phyloP scores from a whole-genome alignment of 208 protist genomes.

The Leishmania aethiopica region DNA sequence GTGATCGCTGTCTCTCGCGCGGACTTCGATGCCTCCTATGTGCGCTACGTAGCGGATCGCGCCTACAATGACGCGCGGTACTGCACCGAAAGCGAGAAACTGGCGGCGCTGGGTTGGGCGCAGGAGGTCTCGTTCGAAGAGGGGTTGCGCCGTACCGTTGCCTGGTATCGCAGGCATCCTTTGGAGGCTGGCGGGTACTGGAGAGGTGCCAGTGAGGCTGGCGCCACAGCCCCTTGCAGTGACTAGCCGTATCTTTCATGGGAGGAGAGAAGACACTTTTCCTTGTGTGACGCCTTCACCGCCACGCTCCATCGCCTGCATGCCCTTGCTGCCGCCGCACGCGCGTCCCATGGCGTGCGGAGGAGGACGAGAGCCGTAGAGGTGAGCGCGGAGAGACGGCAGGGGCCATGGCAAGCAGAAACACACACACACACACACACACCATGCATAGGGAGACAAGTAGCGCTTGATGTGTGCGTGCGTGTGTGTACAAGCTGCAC shows the following conservation, averaged over 20 bases:
- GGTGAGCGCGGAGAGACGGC: neutral
- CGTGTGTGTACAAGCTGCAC: neutral
- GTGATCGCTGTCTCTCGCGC: neutral
- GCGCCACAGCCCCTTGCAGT: neutral
- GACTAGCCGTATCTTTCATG: neutral
- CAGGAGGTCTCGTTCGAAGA: slow-evolving; percentile 51
- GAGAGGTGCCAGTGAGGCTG: slow-evolving; percentile 2
- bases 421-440: neutral
- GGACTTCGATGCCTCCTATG: slow-evolving; percentile 27
- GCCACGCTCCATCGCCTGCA: neutral
- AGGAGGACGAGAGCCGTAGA: neutral
- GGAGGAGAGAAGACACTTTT: neutral
- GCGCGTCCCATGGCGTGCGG: neutral
- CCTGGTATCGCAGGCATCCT: slow-evolving; percentile 52
- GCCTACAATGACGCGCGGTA: slow-evolving; percentile 93
- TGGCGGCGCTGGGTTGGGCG: slow-evolving; percentile 79
- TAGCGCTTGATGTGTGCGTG: neutral
- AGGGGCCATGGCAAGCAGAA: neutral
- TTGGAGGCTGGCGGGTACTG: slow-evolving; percentile 21
- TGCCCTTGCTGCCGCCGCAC: neutral
- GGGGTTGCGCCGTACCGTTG: slow-evolving; percentile 54
- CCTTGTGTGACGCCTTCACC: neutral
- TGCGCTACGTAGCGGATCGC: slow-evolving; percentile 57
- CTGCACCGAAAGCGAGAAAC: slow-evolving; percentile 60
- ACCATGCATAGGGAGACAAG: neutral